Evolutionary conservation across 1,139 yeast genomes (phyloP).

Genomic region (Saccharomyces pastorianus): DNA sequence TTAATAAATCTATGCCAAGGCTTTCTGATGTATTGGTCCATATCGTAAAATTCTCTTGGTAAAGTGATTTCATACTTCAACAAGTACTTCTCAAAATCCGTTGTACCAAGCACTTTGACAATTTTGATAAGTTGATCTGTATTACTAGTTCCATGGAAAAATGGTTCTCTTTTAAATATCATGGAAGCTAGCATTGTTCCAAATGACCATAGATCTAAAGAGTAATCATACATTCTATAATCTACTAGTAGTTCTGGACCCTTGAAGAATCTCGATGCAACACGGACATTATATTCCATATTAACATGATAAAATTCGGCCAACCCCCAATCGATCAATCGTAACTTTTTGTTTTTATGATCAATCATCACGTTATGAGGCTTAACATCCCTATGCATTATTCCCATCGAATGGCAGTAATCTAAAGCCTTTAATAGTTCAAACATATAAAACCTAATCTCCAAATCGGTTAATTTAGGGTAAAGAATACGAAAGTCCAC

Average conservation of each 20-base stretch:
- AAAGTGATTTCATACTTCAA: constrained; percentile 68
- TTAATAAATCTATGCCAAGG: constrained; percentile 85
- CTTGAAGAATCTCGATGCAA: constrained; percentile 94
- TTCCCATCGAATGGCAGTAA: constrained; percentile 93
- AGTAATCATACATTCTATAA: constrained; percentile 86
- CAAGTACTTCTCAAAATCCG: constrained; percentile 65
- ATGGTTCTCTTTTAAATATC: constrained; percentile 92
- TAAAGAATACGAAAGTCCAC: constrained; percentile 84
- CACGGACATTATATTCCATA: constrained; percentile 91
- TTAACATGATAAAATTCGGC: constrained; percentile 97
- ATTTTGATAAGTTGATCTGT: constrained; percentile 94
- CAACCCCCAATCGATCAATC: constrained; percentile 96
- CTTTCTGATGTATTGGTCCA: constrained; percentile 71
- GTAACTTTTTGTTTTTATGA: constrained; percentile 59
- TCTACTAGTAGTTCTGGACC: constrained; percentile 97
- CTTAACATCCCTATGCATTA: constrained; percentile 97
- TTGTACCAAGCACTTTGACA: constrained; percentile 87
- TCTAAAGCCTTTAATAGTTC: constrained; percentile 86
- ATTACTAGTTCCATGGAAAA: constrained; percentile 93
- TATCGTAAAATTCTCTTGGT: constrained; percentile 75
- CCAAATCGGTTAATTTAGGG: constrained; percentile 78
- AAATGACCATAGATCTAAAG: constrained; percentile 91
- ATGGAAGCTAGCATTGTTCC: constrained; percentile 98
- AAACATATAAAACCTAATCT: constrained; percentile 80
- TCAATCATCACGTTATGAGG: constrained; percentile 99